phyloP scores from a whole-genome alignment of 257 asterid genomes.

The Plantago ovata region DNA sequence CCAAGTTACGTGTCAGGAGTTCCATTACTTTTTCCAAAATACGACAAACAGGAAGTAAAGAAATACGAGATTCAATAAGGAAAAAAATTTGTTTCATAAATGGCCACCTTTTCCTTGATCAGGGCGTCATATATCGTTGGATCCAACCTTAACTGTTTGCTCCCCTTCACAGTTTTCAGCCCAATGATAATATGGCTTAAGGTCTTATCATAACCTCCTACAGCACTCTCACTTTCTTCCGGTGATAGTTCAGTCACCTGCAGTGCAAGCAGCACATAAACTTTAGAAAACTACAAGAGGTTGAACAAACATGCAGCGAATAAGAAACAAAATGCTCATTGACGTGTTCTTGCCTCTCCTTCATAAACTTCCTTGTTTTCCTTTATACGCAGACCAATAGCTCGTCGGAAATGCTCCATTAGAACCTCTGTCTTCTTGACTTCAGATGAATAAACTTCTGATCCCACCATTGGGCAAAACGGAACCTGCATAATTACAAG shows the following conservation, averaged over 20 bases:
- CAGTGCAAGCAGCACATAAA: constrained; percentile 15
- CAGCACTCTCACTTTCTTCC: constrained; percentile 86
- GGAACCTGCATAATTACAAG: constrained; percentile 60
- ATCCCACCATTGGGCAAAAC: constrained; percentile 98
- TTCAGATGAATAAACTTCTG: constrained; percentile 98
- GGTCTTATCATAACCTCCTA: constrained; percentile 95
- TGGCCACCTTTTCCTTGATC: constrained; percentile 76
- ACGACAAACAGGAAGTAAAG: neutral
- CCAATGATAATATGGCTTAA: constrained; percentile 96
- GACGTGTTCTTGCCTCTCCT: constrained; percentile 66
- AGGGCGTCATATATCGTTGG: constrained; percentile 93
- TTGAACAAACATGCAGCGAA: neutral
- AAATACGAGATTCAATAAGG: neutral
- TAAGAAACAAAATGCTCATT: neutral
- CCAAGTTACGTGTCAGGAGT: neutral
- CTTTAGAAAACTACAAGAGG: neutral
- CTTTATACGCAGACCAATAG: constrained; percentile 93
- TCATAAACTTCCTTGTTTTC: constrained; percentile 97
- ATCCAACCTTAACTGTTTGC: constrained; percentile 91
- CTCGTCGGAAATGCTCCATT: constrained; percentile 91
- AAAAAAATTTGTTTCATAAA: neutral
- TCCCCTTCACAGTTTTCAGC: constrained; percentile 88
- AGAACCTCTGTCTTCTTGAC: constrained; percentile 95
- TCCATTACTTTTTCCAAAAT: neutral
- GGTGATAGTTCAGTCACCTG: constrained; percentile 97